Conservation (phyloP, 805 yeast genomes). For the Metschnikowia proteae region DNA sequence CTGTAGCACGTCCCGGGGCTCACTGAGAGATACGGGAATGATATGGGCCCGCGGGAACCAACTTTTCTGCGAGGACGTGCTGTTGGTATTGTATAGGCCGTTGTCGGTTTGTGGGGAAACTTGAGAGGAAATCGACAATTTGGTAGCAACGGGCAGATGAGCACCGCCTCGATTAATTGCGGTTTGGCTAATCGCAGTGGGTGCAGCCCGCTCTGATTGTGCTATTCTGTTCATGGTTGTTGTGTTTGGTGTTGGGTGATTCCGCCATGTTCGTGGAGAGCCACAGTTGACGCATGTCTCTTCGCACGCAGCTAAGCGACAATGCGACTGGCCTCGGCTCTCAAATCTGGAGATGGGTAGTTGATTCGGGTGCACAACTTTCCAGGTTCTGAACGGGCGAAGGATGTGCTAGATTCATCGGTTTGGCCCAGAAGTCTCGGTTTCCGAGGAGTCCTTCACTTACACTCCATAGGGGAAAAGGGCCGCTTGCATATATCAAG, state of each 20-base stretch:
- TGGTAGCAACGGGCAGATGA: background rate
- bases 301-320: background rate
- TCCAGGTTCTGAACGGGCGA: too few relatives aligned
- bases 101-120: background rate
- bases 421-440: too few relatives aligned
- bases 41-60: conserved; percentile 14
- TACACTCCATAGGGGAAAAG: too few relatives aligned
- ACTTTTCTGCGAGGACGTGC: background rate
- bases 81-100: background rate
- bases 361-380: too few relatives aligned
- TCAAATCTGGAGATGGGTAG: too few relatives aligned
- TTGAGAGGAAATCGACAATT: background rate
- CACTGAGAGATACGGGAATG: conserved; percentile 21
- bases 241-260: background rate
- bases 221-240: background rate
- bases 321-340: background rate
- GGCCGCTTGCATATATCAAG: too few relatives aligned
- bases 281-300: background rate
- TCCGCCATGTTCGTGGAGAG: background rate
- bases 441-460: too few relatives aligned
- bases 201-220: background rate
- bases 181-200: background rate
- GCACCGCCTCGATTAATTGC: background rate
- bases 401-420: too few relatives aligned
- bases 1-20: conserved; percentile 54